Percentiles rank a stretch among this genome's conserved stretches.
Conservation (phyloP, 2,329 filamentous ascomycete genomes). For the Hypoxylon sp. region DNA sequence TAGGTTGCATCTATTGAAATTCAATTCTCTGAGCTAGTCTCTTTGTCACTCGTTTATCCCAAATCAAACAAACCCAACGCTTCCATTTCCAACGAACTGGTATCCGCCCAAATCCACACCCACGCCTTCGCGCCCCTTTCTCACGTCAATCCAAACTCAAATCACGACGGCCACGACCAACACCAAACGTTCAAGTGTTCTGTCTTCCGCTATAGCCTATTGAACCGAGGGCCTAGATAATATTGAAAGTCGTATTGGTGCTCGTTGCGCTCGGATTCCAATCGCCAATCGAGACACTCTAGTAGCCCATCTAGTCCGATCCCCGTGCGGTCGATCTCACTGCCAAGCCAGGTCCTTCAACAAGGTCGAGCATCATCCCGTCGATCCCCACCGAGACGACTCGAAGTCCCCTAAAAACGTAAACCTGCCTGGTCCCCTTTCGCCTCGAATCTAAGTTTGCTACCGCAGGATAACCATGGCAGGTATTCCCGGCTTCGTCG, state of each 20-base stretch:
- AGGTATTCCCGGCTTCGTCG: slow-evolving; percentile 48
- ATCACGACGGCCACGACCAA: slow-evolving; percentile 27
- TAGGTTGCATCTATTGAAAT: slow-evolving; percentile 48
- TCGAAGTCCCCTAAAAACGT: slow-evolving; percentile 20
- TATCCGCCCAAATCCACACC: slow-evolving; percentile 16
- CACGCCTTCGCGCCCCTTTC: slow-evolving; percentile 35
- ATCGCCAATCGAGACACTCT: slow-evolving; percentile 33
- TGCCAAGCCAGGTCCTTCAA: slow-evolving; percentile 37
- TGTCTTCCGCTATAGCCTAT: slow-evolving; percentile 13
- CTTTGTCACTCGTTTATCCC: slow-evolving; percentile 59
- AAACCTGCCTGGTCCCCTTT: slow-evolving; percentile 12
- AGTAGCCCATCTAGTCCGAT: slow-evolving; percentile 43
- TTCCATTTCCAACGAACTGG: slow-evolving; percentile 18
- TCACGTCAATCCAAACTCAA: slow-evolving; percentile 27
- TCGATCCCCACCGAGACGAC: slow-evolving; percentile 37
- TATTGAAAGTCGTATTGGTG: neutral
- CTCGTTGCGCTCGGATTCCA: slow-evolving; percentile 29
- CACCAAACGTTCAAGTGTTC: slow-evolving; percentile 5
- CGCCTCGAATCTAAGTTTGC: slow-evolving; percentile 1
- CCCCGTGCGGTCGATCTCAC: slow-evolving; percentile 43
- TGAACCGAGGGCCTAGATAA: neutral
- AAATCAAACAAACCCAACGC: slow-evolving; percentile 40
- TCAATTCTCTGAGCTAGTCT: slow-evolving; percentile 61
- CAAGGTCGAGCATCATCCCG: slow-evolving; percentile 33
- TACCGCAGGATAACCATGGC: slow-evolving; percentile 43